Percentiles rank a stretch among this genome's conserved stretches.
phyloP scores from a whole-genome alignment of 352 stramenopile genomes.

The Globisporangium abappressorium region DNA sequence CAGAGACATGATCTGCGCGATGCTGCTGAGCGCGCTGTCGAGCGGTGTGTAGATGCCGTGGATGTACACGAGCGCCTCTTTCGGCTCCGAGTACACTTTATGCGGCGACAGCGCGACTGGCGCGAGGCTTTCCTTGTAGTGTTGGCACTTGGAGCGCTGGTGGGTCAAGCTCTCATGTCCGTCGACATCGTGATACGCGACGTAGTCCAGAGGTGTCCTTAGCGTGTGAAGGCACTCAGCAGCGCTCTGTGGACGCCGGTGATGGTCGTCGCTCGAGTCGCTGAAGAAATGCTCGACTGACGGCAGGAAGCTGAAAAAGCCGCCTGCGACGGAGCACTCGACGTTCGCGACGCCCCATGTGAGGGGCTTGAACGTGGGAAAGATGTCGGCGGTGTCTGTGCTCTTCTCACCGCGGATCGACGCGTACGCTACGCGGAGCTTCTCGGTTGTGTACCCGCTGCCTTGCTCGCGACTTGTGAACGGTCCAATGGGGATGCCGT shows the following conservation, averaged over 20 bases:
- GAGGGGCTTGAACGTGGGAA: conserved; percentile 18
- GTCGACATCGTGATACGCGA: conserved; percentile 23
- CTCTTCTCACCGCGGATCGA: conserved; percentile 20
- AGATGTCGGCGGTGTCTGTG: conserved; percentile 12
- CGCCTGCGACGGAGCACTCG: conserved; percentile 24
- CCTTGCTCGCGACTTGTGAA: conserved; percentile 47
- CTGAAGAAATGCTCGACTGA: conserved; percentile 23
- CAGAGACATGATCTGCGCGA: conserved; percentile 24
- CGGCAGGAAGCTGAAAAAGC: conserved; percentile 28
- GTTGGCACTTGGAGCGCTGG: conserved; percentile 16
- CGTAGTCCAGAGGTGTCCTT: conserved; percentile 24
- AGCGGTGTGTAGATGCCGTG: conserved; percentile 22
- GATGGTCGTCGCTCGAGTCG: background rate
- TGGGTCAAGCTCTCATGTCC: background rate
- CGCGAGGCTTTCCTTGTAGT: conserved; percentile 16
- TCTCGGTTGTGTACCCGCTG: conserved; percentile 40
- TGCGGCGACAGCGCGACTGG: conserved; percentile 3
- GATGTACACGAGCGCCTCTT: conserved; percentile 25
- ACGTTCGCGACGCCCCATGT: conserved; percentile 51
- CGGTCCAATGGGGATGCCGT: conserved; percentile 52
- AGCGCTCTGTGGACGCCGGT: conserved; percentile 16
- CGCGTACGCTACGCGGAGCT: conserved; percentile 42
- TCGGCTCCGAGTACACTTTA: background rate
- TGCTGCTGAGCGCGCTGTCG: conserved; percentile 20
- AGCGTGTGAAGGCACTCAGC: conserved; percentile 19